Base-by-base conservation (phyloP, 2,329 filamentous ascomycete species). In the Pseudogymnoascus sp. region DNA sequence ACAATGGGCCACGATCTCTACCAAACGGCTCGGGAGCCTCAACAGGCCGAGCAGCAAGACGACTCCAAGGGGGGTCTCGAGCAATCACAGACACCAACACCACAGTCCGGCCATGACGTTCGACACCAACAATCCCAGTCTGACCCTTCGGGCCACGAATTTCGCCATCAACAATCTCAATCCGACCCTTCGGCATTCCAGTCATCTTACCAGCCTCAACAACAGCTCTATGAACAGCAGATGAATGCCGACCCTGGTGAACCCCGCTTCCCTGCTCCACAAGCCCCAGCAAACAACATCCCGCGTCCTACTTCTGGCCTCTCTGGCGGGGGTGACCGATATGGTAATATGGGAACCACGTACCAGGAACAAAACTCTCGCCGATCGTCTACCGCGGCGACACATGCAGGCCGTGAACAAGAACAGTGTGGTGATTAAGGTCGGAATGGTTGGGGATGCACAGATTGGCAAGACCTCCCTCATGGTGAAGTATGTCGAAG, bases 401-500 rank as follows among this genome's bases (percentile, higher is more conserved):
- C 64, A 8, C 69, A 71, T 43, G 65, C 69, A 31, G 64, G 65
- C 35, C 66, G 70, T n/a, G 40, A 73, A 71, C 58, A 74, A 85
- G 65, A 87, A 87, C 73, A 85, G 87, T 71, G 95, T 99, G 38
- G 95, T 99, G 63, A 97, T 99, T 82, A 99, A 99, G 78, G 95
- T 99, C 60, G 95, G 95, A 72, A 99, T 99, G 95, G 95, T 99
- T 52, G 95, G 95, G 55, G 95, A 99, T 78, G 95, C 95, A 63
- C 95, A 99, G 77, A 99, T 99, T 70, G 95, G 95, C 73, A 99
- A 99, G 84, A 99, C 95, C 16, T 97, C 93, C 67, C 79, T 99
- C 74, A 99, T 99, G 95, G 95, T 99, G 73, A 99, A 99, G 77
- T 99, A 99, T 73, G 95, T 99, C 62, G 95, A 99, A 78, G 95